A percentile compares a stretch with the other conserved stretches of the same genome.
These are phyloP conservation scores for Dryadomyces quercus-mongolicae DNA, from an alignment of 2,329 filamentous ascomycete genomes.

Conservation along the genomic window DNA sequence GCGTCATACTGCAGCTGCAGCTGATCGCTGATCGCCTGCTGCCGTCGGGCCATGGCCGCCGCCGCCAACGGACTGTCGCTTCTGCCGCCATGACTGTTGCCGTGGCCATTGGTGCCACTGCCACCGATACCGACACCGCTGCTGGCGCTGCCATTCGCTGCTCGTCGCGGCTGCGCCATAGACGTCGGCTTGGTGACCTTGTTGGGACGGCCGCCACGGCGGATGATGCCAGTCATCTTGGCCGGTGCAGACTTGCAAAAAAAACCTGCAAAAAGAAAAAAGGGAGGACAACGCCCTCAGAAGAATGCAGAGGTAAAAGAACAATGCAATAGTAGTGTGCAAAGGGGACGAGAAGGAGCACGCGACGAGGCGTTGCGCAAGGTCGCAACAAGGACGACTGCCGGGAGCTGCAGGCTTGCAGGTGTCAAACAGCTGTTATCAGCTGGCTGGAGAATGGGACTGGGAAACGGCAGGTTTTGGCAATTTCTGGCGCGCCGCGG, in stretches of 20 bases:
- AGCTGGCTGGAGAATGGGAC: slow-evolving; percentile 8
- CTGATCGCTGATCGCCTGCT: slow-evolving; percentile 8
- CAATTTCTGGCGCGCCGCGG: not conserved
- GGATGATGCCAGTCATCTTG: slow-evolving; percentile 23
- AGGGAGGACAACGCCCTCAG: not conserved
- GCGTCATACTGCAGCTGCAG: slow-evolving; percentile 9
- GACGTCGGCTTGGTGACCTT: slow-evolving; percentile 30
- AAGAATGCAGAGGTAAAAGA: no score
- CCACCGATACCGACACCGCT: no score
- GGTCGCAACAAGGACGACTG: not conserved
- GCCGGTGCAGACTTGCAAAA: not conserved
- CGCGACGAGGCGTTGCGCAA: not conserved
- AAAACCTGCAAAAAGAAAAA: not conserved
- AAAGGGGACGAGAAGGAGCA: not conserved
- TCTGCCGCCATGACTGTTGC: slow-evolving; percentile 12
- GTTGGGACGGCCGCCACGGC: slow-evolving; percentile 26
- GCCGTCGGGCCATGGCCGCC: not conserved
- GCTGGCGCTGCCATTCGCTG: slow-evolving; percentile 6
- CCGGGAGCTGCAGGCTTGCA: not conserved
- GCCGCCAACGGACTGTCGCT: not conserved
- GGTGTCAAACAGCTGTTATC: slow-evolving; percentile 11
- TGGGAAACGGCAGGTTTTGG: not conserved
- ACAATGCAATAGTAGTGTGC: not conserved
- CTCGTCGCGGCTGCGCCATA: slow-evolving; percentile 14
- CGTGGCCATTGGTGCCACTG: slow-evolving; percentile 14